These are phyloP conservation scores for Phytophthora sp. DNA, from an alignment of 352 stramenopile species.

Conservation along the genomic window DNA sequence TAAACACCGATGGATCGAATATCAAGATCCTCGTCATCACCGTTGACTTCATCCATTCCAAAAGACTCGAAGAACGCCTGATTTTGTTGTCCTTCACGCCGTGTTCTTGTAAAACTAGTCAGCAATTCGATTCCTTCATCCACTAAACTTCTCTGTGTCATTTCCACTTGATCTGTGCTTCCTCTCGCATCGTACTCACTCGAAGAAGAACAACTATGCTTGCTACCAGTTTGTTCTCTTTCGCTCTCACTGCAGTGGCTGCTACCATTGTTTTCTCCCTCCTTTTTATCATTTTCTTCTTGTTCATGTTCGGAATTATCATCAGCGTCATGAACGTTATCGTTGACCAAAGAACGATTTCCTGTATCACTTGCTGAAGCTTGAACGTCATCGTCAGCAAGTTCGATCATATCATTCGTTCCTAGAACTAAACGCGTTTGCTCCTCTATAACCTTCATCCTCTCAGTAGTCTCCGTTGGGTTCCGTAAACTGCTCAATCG, in stretches of 20 bases:
- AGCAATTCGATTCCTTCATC: not conserved
- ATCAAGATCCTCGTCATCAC: conserved; percentile 38
- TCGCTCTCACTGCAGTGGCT: not conserved
- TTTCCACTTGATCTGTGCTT: not conserved
- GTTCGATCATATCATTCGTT: not conserved
- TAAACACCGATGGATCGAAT: conserved; percentile 62
- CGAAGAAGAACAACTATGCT: not conserved
- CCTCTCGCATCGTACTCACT: not conserved
- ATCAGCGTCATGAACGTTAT: not conserved
- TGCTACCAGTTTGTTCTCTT: not conserved
- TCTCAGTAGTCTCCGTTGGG: conserved; percentile 2
- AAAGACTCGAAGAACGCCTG: not conserved
- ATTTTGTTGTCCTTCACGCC: conserved; percentile 12
- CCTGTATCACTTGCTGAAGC: not conserved
- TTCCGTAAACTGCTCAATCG: conserved; percentile 30
- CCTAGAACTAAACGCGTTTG: not conserved
- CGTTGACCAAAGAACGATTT: not conserved
- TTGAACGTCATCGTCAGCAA: not conserved
- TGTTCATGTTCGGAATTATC: not conserved
- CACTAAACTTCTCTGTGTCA: not conserved
- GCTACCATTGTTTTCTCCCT: not conserved
- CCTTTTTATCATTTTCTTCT: not conserved
- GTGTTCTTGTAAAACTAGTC: not conserved
- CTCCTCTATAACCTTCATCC: not conserved
- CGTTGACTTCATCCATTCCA: conserved; percentile 9